Evolutionary conservation across 805 yeast species (phyloP).

Genomic region (Komagataella pseudopastoris): DNA sequence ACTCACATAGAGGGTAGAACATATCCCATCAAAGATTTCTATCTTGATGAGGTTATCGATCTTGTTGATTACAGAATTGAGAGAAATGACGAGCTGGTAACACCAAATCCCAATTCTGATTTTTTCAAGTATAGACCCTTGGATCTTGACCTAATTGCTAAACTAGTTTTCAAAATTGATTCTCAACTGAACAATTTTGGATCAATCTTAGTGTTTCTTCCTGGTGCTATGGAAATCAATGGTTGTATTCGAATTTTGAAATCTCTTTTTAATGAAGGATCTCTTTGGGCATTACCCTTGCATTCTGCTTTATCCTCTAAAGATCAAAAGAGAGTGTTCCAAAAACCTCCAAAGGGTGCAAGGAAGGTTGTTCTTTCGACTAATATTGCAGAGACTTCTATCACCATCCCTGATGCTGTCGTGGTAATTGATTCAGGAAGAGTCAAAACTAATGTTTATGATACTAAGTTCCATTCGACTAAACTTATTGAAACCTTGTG

Average conservation of each 20-base stretch:
- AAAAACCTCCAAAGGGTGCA: conserved; percentile 30
- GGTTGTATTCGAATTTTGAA: conserved; percentile 35
- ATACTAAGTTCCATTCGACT: conserved; percentile 53
- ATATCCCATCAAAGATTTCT: conserved; percentile 74
- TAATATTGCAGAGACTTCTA: conserved; percentile 93
- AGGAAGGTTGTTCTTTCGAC: conserved; percentile 84
- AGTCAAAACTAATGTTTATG: conserved; percentile 66
- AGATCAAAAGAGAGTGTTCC: conserved; percentile 73
- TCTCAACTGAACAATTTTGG: conserved; percentile 34
- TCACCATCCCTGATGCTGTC: conserved; percentile 90
- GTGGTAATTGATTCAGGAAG: conserved; percentile 84
- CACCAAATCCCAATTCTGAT: conserved; percentile 50
- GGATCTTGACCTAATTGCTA: conserved; percentile 59
- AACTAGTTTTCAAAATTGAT: conserved; percentile 42
- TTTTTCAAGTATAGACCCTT: conserved; percentile 56
- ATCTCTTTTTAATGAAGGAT: conserved; percentile 7
- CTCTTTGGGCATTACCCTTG: conserved; percentile 48
- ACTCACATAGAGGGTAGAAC: conserved; percentile 88
- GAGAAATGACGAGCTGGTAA: conserved; percentile 20
- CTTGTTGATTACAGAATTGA: conserved; percentile 29
- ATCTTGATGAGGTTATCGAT: conserved; percentile 52
- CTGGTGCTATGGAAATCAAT: conserved; percentile 83
- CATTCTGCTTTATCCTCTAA: conserved; percentile 79
- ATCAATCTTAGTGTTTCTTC: conserved; percentile 72
- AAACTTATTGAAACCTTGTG: conserved; percentile 73